These are phyloP conservation scores for Solanum lignicaule DNA, from an alignment of 257 asterid species.

Conservation along the genomic window DNA sequence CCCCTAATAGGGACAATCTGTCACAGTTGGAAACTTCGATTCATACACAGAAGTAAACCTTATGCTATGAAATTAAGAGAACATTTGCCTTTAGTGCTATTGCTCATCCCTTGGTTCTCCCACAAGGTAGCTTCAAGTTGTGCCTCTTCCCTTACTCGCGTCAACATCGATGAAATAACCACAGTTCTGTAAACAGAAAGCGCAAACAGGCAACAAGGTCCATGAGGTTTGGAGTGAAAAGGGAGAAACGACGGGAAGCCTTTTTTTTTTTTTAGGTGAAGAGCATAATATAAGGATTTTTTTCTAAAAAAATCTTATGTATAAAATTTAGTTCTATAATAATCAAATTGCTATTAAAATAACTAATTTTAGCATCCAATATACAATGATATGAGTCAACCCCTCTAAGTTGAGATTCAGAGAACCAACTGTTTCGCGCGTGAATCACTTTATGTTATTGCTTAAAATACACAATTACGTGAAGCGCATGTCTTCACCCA, in stretches of 20 bases:
- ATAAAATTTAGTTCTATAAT: neutral
- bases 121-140: neutral
- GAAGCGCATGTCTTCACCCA: neutral
- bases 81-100: neutral
- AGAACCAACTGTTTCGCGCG: neutral
- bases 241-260: neutral
- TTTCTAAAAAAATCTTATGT: neutral
- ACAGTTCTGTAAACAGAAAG: neutral
- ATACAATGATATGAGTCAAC: neutral
- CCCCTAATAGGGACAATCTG: neutral
- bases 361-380: neutral
- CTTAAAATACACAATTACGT: neutral
- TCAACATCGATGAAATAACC: neutral
- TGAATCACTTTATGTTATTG: neutral
- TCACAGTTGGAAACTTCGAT: neutral
- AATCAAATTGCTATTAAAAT: neutral
- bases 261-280: neutral
- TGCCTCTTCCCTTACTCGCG: neutral
- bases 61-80: neutral
- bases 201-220: neutral
- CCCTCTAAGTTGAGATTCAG: neutral
- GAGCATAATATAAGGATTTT: neutral
- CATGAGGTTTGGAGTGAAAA: neutral
- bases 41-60: neutral
- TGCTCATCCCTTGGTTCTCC: neutral